Evolutionary conservation across 495 filamentous ascomycete species (phyloP), one percentile per base, ranked within the genome.

Genomic region (Hypoxylon crocopeplum): DNA sequence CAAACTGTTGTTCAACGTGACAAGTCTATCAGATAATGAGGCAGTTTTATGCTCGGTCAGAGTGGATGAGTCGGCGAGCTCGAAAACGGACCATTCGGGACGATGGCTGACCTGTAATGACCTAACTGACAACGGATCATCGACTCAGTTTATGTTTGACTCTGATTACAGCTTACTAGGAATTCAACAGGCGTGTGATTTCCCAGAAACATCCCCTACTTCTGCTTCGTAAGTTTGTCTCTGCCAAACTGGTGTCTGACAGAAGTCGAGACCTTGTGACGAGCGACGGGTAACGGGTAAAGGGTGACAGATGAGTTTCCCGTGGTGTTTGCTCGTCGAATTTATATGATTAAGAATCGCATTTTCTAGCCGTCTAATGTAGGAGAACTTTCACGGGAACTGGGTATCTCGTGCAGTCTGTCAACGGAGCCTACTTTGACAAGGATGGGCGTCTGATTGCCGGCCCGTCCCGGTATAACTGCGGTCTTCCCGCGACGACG

Each of bases 351-450:
- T n/a, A n/a, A n/a, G n/a, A n/a, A n/a, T n/a, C n/a, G 8, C 8
- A 27, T 27, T 3, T 27, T 8, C 24, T 27, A 27, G 8, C 8
- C 24, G n/a, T 27, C 0, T 16, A 10, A 0, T 21, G 8, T 36
- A 66, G 66, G 19, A 29, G 48, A 11, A 16, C 38, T 2, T 67
- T 54, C 49, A 62, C 34, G 0, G 64, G 67, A 2, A 62, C 44
- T 8, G 64, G 56, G 0, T 70, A 55, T 39, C 39, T 67, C 22
- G 19, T 49, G 4, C 49, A 1, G 13, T 36, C 6, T 57, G 13
- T 36, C 6, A 62, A 57, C 11, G 11, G 21, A 2, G 5, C 51
- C 22, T 20, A 40, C 2, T 19, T n/a, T n/a, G 7, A 46, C 39
- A 11, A 8, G 3, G 15, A 15, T 5, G 38, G 19, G 8, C 1